Evolutionary conservation across 2,329 filamentous ascomycete genomes (phyloP).

Genomic region (Hypomyces rosellus): DNA sequence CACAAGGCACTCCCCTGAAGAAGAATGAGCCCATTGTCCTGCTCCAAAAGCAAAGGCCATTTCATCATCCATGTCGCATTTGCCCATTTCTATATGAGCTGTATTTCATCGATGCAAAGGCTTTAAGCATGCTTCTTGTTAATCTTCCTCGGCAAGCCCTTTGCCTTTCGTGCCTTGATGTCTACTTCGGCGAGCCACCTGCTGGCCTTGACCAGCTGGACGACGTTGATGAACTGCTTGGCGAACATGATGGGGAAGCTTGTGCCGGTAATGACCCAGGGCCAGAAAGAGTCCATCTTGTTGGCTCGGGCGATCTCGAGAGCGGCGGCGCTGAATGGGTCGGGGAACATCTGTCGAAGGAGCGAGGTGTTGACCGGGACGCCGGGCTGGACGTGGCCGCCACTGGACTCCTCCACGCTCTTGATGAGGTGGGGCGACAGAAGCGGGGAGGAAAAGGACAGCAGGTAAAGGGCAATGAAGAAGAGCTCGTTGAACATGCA

Average conservation of each 20-base stretch:
- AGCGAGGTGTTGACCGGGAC: conserved; percentile 63
- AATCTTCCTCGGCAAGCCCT: conserved; percentile 47
- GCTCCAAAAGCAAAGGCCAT: too few relatives aligned
- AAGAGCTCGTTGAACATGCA: conserved; percentile 91
- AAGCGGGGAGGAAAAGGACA: conserved; percentile 89
- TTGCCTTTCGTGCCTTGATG: conserved; percentile 50
- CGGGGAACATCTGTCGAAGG: conserved; percentile 71
- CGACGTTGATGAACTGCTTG: conserved; percentile 91
- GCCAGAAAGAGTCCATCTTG: conserved; percentile 70
- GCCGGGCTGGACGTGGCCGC: conserved; percentile 54
- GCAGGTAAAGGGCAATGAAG: conserved; percentile 96
- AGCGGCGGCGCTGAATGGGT: conserved; percentile 85
- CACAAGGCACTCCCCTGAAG: too few relatives aligned
- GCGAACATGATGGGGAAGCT: conserved; percentile 81
- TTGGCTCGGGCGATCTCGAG: conserved; percentile 90
- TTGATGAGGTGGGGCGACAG: conserved; percentile 78
- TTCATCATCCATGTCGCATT: too few relatives aligned
- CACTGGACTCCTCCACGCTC: conserved; percentile 47
- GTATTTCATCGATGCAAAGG: too few relatives aligned
- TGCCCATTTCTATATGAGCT: too few relatives aligned
- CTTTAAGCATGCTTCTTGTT: conserved; percentile 13
- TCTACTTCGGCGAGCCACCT: conserved; percentile 93
- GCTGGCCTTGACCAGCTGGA: conserved; percentile 91
- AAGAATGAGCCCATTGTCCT: neutral
- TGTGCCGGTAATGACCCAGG: conserved; percentile 68